Evolutionary conservation across 2,329 filamentous ascomycete genomes (phyloP), one percentile per base, ranked within the genome.

Genomic region (Exophiala dermatitidis): DNA sequence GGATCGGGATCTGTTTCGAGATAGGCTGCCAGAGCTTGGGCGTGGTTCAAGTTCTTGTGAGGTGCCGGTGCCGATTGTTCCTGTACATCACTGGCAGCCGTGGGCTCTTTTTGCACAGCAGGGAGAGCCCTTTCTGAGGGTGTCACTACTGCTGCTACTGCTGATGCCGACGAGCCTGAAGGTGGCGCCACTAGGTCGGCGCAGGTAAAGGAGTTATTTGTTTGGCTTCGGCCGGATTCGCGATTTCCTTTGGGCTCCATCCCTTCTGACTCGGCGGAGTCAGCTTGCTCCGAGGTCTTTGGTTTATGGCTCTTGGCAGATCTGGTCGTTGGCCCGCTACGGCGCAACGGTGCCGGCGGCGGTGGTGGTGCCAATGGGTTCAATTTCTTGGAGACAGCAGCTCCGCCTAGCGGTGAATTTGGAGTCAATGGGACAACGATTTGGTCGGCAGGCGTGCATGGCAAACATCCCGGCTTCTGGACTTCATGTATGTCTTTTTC

Each of bases 391-490:
- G 42, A 26, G 28, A 28, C 50, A 30, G 33, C n/a, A n/a, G 4
- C 19, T 19, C 19, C 19, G 19, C 19, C 19, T 19, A 19, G 19
- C 29, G 57, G 54, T 26, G 54, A 57, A 26, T 19, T 38, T n/a
- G 57, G 53, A 8, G 55, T 56, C 10, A 37, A 12, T 28, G 51
- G 43, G 10, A 45, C 19, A 7, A 59, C 57, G 32, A 54, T 52
- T 37, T 57, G 56, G 32, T 58, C 52, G 26, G 58, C 53, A 9
- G 56, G 58, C 5, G 58, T 59, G 41, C 54, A 56, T 46, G 54
- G 57, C 3, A 45, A 45, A 2, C 48, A 26, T 32, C 42, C 46
- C 31, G 5, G 5, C 28, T 28, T 12, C 10, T 34, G 12, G 30
- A 31, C 30, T 10, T 33, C 10, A 31, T 32, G 26, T 4, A 9